Evolutionary conservation across 1,284 basidiomycete species (phyloP).

Genomic region (Mycosarcoma maydis): DNA sequence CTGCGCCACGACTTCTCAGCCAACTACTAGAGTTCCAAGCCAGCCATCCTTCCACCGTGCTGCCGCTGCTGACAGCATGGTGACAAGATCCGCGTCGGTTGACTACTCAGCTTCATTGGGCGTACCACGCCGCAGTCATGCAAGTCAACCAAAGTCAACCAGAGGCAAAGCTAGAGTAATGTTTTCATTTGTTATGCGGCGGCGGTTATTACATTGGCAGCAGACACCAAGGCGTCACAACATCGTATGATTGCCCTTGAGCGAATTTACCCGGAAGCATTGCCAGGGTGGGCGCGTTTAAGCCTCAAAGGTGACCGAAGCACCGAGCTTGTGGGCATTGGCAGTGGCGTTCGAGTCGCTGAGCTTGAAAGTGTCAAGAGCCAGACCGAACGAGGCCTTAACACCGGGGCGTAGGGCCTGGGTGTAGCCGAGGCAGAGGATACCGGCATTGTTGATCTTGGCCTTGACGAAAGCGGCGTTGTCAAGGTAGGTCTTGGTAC

Average conservation of each 20-base stretch:
- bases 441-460: constrained; percentile 91
- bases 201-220: constrained; percentile 31
- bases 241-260: neutral
- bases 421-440: constrained; percentile 64
- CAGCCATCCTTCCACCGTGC: too few species aligned
- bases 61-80: too few species aligned
- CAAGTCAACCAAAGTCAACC: too few species aligned
- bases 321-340: constrained; percentile 72
- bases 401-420: constrained; percentile 77
- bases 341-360: constrained; percentile 60
- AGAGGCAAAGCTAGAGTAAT: neutral
- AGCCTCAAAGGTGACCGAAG: constrained; percentile 72
- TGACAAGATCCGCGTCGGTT: too few species aligned
- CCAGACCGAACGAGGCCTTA: constrained; percentile 84
- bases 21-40: too few species aligned
- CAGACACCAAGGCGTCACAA: neutral
- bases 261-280: neutral
- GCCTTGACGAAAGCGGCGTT: constrained; percentile 92
- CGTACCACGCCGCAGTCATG: neutral
- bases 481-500: constrained; percentile 89
- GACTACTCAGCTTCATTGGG: neutral
- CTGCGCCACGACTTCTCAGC: too few species aligned
- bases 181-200: constrained; percentile 19
- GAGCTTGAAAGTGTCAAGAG: constrained; percentile 67
- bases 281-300: constrained; percentile 24